Evolutionary conservation across 257 asterid species (phyloP), one percentile per base, ranked within the genome.

Genomic region (Phtheirospermum japonicum): DNA sequence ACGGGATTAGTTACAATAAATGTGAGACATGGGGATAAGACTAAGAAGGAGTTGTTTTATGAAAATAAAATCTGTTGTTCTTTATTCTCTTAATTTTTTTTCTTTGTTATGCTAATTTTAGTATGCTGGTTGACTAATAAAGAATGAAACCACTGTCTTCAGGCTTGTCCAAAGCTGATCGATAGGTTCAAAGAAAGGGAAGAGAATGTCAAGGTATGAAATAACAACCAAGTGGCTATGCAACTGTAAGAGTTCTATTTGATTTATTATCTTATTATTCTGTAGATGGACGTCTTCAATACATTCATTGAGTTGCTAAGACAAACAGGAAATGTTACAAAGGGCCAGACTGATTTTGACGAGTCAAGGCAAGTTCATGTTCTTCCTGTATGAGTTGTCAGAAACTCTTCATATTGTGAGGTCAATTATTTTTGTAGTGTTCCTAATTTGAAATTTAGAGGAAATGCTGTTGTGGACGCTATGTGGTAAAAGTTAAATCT

Each of bases 131-230:
- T 32, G 58, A 28, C 57, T 50, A 50, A 73, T 57, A 63, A 68
- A 26, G 52, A 37, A 31, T 65, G 32, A 23, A 2, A 48, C 23
- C 39, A 62, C 53, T 65, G 57, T 69, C 69, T 72, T 57, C 88
- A 93, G 99, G 97, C 99, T 68, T 93, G 99, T 64, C 99, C 99
- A 26, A 93, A 87, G 86, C 73, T 93, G 83, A 93, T 93, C 63
- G 97, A 93, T 65, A 82, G 99, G 70, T 93, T 93, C 75, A 93
- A 82, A 80, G 99, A 93, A 82, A 83, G 99, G 79, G 99, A 93
- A 74, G 99, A 93, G 73, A 93, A 93, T 57, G 99, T 89, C 64
- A 93, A 93, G 99, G 99, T 89, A 81, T 43, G 78, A 11, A 37
- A 65, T 52, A 64, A 26, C 23, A 9, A 33, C 4, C 17, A 53